Base-by-base conservation (phyloP, 495 filamentous ascomycete species). In the Hypoxylon fuscum region DNA sequence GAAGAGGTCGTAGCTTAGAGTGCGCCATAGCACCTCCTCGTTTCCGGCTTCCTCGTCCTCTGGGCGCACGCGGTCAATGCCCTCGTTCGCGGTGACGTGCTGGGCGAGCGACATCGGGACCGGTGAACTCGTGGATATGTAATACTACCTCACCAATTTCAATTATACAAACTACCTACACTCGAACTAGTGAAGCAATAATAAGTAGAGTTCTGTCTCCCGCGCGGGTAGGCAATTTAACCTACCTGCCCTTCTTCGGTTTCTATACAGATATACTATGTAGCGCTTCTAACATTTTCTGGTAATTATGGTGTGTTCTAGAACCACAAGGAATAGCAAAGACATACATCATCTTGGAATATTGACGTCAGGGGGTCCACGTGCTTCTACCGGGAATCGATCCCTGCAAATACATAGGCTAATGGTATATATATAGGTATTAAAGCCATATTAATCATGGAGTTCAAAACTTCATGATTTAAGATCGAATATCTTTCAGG, bases 71-170 rank as follows among this genome's bases (percentile, higher is more conserved):
- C 69, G 62, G 45, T 71, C 69, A 55, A 71, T 65, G 45, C 66
- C 69, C 64, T 71, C 69, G 38, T 51, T 51, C 22, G 69, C 66
- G 21, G 69, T 71, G 51, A 69, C 69, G 45, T 65, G 62, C 38
- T 65, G 62, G 40, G 31, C 62, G 21, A 65, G 50, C 25, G 62
- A 65, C 62, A 59, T 65, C 21, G 27, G 38, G 15, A 6, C 32
- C 3, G n/a, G 35, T 15, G 7, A 10, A 10, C 32, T 35, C 32
- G 2, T 14, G n/a, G n/a, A n/a, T 5, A 14, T 14, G 1, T 15
- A 14, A 38, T 38, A 38, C 12, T 14, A 5, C 31, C 31, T 4
- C 31, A 34, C 10, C 10, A 34, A 34, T 34, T 3, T 2, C 31
- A 12, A 10, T 34, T 5, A 5, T 31, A 2, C 10, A 5, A 7